Base-by-base conservation (phyloP, 2,329 filamentous ascomycete species). In the Colletotrichum eleusines region DNA sequence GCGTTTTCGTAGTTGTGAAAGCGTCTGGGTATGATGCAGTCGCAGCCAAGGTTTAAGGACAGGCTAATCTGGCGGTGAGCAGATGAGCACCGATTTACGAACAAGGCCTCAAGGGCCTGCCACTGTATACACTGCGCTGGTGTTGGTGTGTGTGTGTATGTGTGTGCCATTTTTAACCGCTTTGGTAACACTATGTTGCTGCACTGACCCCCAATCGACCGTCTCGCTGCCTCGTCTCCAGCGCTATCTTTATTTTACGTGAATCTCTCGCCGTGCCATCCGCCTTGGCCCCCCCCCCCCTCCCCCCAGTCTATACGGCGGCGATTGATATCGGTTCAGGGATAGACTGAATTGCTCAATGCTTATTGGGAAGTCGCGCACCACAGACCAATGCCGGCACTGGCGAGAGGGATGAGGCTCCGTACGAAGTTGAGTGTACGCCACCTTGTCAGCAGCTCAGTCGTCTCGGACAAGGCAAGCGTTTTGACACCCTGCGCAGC, bases 361-460 rank as follows among this genome's bases (percentile, higher is more conserved):
- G 44, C 44, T 63, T 46, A 63, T 42, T 63, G 44, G 38, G 63
- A 69, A 28, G 53, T 53, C 9, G 58, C 38, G 38, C 62, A 63
- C 71, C 71, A 74, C 14, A 73, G 26, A n/a, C 54, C 63, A 18
- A 73, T 23, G 18, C 48, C 58, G 38, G 71, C 71, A 3, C 61
- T 63, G 26, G 64, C 59, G 40, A 74, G 63, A 7, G 64, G 54
- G 35, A 66, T 62, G 31, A 72, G 28, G 23, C 65, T 71, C 26
- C 73, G 63, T 5, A 44, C 50, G 28, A 66, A 28, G 63, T 74
- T 74, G 58, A 74, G 62, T 44, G 54, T 35, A 62, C 61, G 61
- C 73, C 73, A 74, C 65, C 58, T 68, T 53, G n/a, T 46, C 18
- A 74, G 53, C 61, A 74, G 65, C 53, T 59, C 61, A 12, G 50